A percentile compares a stretch with the other conserved stretches of the same genome.
These are phyloP conservation scores for Daldinia vernicosa DNA, from an alignment of 495 filamentous ascomycete species.

Conservation along the genomic window DNA sequence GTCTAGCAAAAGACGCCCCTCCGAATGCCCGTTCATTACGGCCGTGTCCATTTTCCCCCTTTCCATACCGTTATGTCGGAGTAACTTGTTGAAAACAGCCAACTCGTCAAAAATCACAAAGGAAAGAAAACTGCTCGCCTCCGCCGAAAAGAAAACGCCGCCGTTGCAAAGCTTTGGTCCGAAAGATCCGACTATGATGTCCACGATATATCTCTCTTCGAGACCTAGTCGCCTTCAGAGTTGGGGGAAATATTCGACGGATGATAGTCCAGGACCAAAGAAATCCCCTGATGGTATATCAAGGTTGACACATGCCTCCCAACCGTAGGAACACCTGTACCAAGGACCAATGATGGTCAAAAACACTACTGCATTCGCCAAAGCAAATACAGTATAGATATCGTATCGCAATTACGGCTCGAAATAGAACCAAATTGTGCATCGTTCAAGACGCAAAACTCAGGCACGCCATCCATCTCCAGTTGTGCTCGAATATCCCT, in stretches of 20 bases:
- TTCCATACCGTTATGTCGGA: conserved; percentile 27
- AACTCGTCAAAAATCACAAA: neutral
- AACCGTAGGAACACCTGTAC: neutral
- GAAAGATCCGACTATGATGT: conserved; percentile 8
- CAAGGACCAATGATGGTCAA: conserved; percentile 22
- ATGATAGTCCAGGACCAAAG: conserved; percentile 14
- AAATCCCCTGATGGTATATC: conserved; percentile 12
- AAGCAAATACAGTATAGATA: conserved; percentile 21
- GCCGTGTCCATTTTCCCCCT: conserved; percentile 21
- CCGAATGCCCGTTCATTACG: conserved; percentile 27
- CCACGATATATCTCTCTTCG: conserved; percentile 15
- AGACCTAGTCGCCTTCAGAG: neutral
- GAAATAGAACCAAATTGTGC: conserved; percentile 22
- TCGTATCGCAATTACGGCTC: conserved; percentile 9
- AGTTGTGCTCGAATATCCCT: conserved; percentile 14
- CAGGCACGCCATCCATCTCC: conserved; percentile 20
- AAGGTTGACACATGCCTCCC: conserved; percentile 3
- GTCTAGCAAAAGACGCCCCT: conserved; percentile 27
- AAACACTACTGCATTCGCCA: conserved; percentile 18
- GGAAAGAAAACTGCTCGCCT: conserved; percentile 2
- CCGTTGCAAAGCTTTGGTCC: conserved; percentile 18
- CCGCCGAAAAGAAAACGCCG: conserved; percentile 18
- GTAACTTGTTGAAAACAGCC: conserved; percentile 1
- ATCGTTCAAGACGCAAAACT: conserved; percentile 32
- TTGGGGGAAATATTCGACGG: conserved; percentile 4